These are phyloP conservation scores for Pilobolus umbonatus DNA, from an alignment of 192 early-diverging fungal species.

Conservation along the genomic window DNA sequence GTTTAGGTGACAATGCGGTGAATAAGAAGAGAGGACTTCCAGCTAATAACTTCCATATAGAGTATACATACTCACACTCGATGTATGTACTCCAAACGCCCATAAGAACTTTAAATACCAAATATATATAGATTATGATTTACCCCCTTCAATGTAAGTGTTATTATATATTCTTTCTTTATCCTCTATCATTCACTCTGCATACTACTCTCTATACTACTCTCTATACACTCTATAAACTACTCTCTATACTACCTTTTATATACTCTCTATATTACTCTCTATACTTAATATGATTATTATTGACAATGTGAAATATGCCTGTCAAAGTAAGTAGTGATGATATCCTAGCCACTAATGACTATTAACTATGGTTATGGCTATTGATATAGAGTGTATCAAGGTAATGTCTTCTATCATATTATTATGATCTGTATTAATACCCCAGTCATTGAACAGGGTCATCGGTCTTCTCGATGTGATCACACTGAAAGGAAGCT, in stretches of 20 bases:
- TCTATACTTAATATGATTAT: conserved; percentile 2
- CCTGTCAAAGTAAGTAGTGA: conserved; percentile 15
- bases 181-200: background rate
- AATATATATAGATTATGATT: background rate
- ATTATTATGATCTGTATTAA: background rate
- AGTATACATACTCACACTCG: background rate
- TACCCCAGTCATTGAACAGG: background rate
- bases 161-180: background rate
- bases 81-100: background rate
- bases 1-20: background rate
- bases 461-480: conserved; percentile 10
- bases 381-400: conserved; percentile 15
- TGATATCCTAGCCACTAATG: background rate
- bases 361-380: too few relatives aligned
- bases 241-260: background rate
- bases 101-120: background rate
- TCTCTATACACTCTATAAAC: background rate
- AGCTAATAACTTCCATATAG: background rate
- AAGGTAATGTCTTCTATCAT: conserved; percentile 2
- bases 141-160: background rate
- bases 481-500: conserved; percentile 10
- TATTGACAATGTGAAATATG: conserved; percentile 13
- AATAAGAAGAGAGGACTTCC: too few relatives aligned
- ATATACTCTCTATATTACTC: background rate
- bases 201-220: background rate